phyloP scores from a whole-genome alignment of 2,329 filamentous ascomycete genomes.

The Pseudogymnoascus sp. region DNA sequence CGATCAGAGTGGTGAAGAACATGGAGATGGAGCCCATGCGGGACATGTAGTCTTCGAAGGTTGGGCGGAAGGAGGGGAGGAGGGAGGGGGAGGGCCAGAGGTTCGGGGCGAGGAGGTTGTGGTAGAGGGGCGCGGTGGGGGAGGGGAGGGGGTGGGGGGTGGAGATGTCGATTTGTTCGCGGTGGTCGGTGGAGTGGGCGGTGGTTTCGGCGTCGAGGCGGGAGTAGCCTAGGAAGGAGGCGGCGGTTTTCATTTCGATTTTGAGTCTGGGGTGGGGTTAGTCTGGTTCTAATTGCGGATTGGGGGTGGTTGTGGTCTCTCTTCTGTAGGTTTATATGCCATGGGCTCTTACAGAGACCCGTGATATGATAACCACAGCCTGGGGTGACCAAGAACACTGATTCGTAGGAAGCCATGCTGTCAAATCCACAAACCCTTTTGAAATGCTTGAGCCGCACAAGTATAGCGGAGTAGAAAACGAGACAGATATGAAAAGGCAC shows the following conservation, averaged over 20 bases:
- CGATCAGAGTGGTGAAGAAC: constrained; percentile 70
- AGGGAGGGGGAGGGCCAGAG: constrained; percentile 65
- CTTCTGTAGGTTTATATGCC: not conserved
- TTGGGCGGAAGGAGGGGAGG: constrained; percentile 59
- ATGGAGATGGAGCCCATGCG: constrained; percentile 67
- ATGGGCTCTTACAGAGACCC: not conserved
- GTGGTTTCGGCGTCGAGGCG: constrained; percentile 62
- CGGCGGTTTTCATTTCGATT: constrained; percentile 66
- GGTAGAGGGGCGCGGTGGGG: constrained; percentile 56
- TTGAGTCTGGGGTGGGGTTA: constrained; percentile 38
- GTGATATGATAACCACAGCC: not conserved
- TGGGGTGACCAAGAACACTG: not conserved
- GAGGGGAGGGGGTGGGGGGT: constrained; percentile 64
- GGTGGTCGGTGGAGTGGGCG: constrained; percentile 65
- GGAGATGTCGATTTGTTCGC: constrained; percentile 80
- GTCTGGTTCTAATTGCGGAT: not conserved
- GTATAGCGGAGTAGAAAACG: not conserved
- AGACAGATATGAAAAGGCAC: constrained; percentile 17
- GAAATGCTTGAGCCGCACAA: not conserved
- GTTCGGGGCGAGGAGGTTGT: constrained; percentile 68
- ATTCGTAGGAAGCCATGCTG: not conserved
- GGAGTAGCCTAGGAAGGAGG: constrained; percentile 64
- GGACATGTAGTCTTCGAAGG: constrained; percentile 67
- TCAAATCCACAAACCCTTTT: not conserved
- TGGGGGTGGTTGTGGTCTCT: not conserved